Percentiles rank a stretch among this genome's conserved stretches.
phyloP scores from a whole-genome alignment of 1,139 yeast species.

The Nakaseomyces delphensis region DNA sequence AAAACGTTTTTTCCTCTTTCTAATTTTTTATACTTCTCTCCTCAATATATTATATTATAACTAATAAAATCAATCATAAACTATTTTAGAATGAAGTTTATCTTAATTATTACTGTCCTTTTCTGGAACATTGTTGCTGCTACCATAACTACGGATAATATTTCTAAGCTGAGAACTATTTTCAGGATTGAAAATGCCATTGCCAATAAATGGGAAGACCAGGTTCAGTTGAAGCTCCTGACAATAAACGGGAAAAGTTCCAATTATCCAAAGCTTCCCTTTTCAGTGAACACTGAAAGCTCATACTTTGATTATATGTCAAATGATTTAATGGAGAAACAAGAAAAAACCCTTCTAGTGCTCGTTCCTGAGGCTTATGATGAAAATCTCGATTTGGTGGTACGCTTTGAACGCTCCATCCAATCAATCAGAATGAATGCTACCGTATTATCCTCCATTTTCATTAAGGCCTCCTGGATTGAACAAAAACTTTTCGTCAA shows the following conservation, averaged over 20 bases:
- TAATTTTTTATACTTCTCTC: background rate
- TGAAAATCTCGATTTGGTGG: background rate
- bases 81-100: background rate
- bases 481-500: background rate
- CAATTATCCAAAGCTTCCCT: background rate
- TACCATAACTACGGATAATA: background rate
- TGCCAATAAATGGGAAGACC: slow-evolving; percentile 1
- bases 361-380: background rate
- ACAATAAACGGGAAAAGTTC: background rate
- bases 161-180: background rate
- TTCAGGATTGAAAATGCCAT: background rate
- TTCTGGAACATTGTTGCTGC: background rate
- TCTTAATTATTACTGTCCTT: background rate
- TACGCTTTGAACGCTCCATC: background rate
- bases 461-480: background rate
- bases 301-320: background rate
- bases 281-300: background rate
- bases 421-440: background rate
- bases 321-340: background rate
- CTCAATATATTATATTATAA: background rate
- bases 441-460: background rate
- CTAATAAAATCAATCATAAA: background rate
- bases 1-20: background rate
- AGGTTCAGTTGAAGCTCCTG: background rate
- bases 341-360: background rate